Conservation (phyloP, 2,329 filamentous ascomycete species). For the Ceratocystis cubensis region DNA sequence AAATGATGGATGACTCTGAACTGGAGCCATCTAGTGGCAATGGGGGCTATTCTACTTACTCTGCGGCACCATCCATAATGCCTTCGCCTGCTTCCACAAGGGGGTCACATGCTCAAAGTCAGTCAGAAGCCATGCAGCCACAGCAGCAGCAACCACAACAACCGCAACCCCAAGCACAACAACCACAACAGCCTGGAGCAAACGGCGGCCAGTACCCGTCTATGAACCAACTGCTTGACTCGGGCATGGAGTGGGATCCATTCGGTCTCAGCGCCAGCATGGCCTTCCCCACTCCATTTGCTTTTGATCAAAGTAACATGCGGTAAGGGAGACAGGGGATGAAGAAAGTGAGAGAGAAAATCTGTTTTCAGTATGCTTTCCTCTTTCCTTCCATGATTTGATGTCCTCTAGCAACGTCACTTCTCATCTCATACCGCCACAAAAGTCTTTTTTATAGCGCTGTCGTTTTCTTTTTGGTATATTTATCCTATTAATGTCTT, state of each 20-base stretch:
- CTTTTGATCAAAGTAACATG: constrained; percentile 53
- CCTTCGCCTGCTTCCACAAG: constrained; percentile 38
- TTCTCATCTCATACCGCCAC: too few species aligned
- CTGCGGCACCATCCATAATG: constrained; percentile 16
- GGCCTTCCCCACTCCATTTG: constrained; percentile 80
- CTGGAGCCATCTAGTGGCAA: constrained; percentile 46
- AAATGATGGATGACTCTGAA: constrained; percentile 75
- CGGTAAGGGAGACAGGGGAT: constrained; percentile 26
- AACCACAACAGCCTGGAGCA: constrained; percentile 25
- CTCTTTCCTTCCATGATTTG: too few species aligned
- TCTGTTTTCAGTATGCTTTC: too few species aligned
- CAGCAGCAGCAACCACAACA: constrained; percentile 27
- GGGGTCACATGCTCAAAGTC: constrained; percentile 29
- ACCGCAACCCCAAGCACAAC: constrained; percentile 22
- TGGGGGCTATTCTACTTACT: constrained; percentile 47
- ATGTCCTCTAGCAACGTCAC: too few species aligned
- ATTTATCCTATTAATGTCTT: too few species aligned
- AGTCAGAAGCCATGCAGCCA: constrained; percentile 26
- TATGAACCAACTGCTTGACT: constrained; percentile 55
- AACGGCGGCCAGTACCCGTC: constrained; percentile 41
- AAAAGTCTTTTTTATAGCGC: too few species aligned
- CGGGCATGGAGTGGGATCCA: constrained; percentile 81
- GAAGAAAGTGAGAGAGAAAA: too few species aligned
- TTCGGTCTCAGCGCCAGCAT: constrained; percentile 89
- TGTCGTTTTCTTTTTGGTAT: too few species aligned